Percentiles rank a stretch among this genome's conserved stretches.
These are phyloP conservation scores for Trametes polyzona DNA, from an alignment of 1,284 basidiomycete species.

Conservation along the genomic window DNA sequence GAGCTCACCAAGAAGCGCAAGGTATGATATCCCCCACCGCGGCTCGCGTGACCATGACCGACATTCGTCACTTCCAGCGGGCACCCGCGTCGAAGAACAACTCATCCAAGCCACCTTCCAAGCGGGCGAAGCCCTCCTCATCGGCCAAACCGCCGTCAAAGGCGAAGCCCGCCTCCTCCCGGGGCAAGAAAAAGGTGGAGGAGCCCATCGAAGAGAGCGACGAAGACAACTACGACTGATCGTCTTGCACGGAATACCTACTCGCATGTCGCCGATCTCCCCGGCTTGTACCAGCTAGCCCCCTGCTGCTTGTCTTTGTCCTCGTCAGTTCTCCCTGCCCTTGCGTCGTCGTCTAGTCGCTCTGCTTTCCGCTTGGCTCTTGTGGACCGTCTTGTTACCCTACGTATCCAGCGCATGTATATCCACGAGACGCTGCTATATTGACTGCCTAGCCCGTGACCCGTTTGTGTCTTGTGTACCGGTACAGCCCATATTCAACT, in stretches of 20 bases:
- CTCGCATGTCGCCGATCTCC: neutral
- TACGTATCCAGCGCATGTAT: constrained; percentile 22
- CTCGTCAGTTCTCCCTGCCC: constrained; percentile 1
- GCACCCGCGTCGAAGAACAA: constrained; percentile 32
- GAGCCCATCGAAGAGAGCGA: constrained; percentile 29
- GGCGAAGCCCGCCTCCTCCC: constrained; percentile 27
- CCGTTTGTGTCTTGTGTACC: too few species aligned
- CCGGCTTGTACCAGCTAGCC: constrained; percentile 1
- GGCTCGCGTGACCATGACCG: neutral
- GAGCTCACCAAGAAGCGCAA: constrained; percentile 41
- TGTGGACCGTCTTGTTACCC: constrained; percentile 17
- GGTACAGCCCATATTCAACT: too few species aligned
- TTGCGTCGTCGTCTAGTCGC: constrained; percentile 5
- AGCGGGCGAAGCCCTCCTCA: constrained; percentile 30
- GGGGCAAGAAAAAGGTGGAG: constrained; percentile 30
- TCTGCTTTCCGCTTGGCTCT: constrained; percentile 12
- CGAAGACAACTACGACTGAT: constrained; percentile 25
- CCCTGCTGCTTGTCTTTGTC: neutral
- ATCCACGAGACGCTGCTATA: constrained; percentile 15
- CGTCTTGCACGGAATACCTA: neutral
- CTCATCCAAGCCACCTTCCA: constrained; percentile 33
- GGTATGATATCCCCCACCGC: constrained; percentile 30
- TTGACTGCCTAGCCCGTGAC: neutral
- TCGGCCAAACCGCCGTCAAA: constrained; percentile 30
- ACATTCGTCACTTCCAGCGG: constrained; percentile 22